Evolutionary conservation across 345 rosid genomes (phyloP), one percentile per base, ranked within the genome.

Genomic region (Arabidopsis arenosa): DNA sequence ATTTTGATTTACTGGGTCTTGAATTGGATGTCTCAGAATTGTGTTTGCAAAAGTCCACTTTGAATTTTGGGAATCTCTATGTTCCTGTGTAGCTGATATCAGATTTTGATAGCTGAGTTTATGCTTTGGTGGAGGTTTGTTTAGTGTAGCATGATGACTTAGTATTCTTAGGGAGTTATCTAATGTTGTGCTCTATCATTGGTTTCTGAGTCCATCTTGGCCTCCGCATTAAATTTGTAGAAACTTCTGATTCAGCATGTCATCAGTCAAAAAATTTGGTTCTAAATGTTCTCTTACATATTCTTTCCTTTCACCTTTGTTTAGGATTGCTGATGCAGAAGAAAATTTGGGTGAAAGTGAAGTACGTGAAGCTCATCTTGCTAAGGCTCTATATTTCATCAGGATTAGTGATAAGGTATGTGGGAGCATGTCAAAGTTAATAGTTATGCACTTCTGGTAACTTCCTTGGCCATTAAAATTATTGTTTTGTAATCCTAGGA

Each of bases 311-410:
- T 73, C 18, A 61, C 51, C 14, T 55, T 67, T 78, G 47, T 66
- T 52, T 78, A 96, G 99, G 87, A 96, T 96, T 81, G 87, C 96
- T 14, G 98, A 96, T 78, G 97, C 99, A 73, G 99, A 92, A 86
- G 98, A 96, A 70, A 93, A 93, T 73, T 83, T 91, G 75, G 99
- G 98, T 53, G 98, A 93, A 81, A 96, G 98, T 83, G 99, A 96
- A 88, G 97, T 93, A 52, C 88, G 97, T 66, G 98, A 96, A 87
- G 95, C 99, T 70, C 98, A 96, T 84, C 86, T 96, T 77, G 97
- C 98, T 10, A 96, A 93, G 78, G 89, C 99, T 68, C 73, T 96
- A 77, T 88, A 85, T 85, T 96, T 77, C 84, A 85, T 96, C 75
- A 86, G 82, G 82, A 90, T 90, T 62, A 90, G 95, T 75, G 95